Evolutionary conservation across 2,329 filamentous ascomycete species (phyloP).

Genomic region (Ophidiomyces ophidiicola): DNA sequence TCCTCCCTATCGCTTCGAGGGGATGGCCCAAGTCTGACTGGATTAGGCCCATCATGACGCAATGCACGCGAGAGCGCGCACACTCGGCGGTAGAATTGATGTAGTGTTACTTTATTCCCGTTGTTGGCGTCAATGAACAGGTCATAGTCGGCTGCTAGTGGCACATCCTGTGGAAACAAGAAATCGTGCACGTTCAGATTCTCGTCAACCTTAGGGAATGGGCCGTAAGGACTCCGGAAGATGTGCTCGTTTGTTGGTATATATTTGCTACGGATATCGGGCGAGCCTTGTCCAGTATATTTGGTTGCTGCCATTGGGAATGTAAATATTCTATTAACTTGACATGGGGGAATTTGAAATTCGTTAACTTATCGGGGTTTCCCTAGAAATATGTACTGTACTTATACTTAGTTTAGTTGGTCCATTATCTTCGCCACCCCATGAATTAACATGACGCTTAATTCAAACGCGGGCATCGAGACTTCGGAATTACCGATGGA

Average conservation of each 20-base stretch:
- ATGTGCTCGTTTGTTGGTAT: slow-evolving; percentile 12
- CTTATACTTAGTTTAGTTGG: too few species aligned
- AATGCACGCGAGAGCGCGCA: slow-evolving; percentile 10
- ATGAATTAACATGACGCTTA: too few species aligned
- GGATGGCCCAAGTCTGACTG: slow-evolving; percentile 8
- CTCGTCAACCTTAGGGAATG: slow-evolving; percentile 10
- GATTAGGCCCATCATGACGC: slow-evolving; percentile 12
- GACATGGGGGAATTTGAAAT: too few species aligned
- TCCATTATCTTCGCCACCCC: too few species aligned
- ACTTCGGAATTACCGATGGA: too few species aligned
- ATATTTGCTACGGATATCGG: slow-evolving; percentile 11
- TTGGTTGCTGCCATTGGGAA: slow-evolving; percentile 6
- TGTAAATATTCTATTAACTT: too few species aligned
- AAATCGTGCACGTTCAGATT: slow-evolving; percentile 12
- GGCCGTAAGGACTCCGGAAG: slow-evolving; percentile 11
- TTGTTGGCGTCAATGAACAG: slow-evolving; percentile 12
- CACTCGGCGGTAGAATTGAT: slow-evolving; percentile 13
- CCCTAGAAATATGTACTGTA: too few species aligned
- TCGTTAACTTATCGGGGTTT: too few species aligned
- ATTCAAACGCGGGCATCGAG: too few species aligned
- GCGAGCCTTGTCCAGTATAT: slow-evolving; percentile 6
- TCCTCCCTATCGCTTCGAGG: slow-evolving; percentile 9
- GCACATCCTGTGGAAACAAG: slow-evolving; percentile 9
- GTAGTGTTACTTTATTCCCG: slow-evolving; percentile 4
- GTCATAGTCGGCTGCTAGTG: slow-evolving; percentile 10